Conservation (phyloP, 2,329 filamentous ascomycete genomes). For the Elsinoe australis region DNA sequence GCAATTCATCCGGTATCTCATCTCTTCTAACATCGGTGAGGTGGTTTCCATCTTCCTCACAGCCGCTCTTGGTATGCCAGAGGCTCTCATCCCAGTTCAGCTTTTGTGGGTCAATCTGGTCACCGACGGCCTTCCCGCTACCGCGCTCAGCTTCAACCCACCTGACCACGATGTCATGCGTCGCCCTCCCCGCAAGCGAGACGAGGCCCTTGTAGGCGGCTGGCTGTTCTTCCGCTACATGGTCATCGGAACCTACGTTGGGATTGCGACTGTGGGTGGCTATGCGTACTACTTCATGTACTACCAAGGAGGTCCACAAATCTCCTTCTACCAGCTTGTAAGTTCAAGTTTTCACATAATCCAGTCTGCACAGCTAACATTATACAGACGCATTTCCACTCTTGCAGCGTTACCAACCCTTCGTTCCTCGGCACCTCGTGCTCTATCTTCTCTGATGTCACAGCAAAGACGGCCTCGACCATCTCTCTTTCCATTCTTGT, state of each 20-base stretch:
- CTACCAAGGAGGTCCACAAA: slow-evolving; percentile 81
- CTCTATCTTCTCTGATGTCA: slow-evolving; percentile 78
- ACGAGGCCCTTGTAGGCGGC: slow-evolving; percentile 83
- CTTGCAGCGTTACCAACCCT: slow-evolving; percentile 60
- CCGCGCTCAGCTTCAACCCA: slow-evolving; percentile 94
- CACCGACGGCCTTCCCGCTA: slow-evolving; percentile 92
- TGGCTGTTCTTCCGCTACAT: slow-evolving; percentile 98
- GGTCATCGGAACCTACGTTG: slow-evolving; percentile 91
- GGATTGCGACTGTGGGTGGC: slow-evolving; percentile 85
- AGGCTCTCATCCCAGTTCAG: slow-evolving; percentile 93
- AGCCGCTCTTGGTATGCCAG: slow-evolving; percentile 91
- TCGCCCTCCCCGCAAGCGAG: slow-evolving; percentile 79
- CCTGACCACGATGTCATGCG: slow-evolving; percentile 98
- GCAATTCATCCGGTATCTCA: slow-evolving; percentile 98
- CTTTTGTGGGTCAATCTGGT: slow-evolving; percentile 98
- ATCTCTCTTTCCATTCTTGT: slow-evolving; percentile 86
- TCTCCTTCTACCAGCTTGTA: slow-evolving; percentile 77
- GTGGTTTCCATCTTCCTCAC: slow-evolving; percentile 98
- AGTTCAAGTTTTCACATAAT: too few relatives aligned
- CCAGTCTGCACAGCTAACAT: too few relatives aligned
- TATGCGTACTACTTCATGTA: slow-evolving; percentile 99
- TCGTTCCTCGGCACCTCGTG: slow-evolving; percentile 87
- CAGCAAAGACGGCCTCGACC: slow-evolving; percentile 83
- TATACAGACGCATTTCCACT: slow-evolving; percentile 72
- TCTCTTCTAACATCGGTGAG: slow-evolving; percentile 98